A percentile compares a stretch with the other conserved stretches of the same genome.
Evolutionary conservation across 2,329 filamentous ascomycete species (phyloP).

Genomic region (Penicillium sp.): DNA sequence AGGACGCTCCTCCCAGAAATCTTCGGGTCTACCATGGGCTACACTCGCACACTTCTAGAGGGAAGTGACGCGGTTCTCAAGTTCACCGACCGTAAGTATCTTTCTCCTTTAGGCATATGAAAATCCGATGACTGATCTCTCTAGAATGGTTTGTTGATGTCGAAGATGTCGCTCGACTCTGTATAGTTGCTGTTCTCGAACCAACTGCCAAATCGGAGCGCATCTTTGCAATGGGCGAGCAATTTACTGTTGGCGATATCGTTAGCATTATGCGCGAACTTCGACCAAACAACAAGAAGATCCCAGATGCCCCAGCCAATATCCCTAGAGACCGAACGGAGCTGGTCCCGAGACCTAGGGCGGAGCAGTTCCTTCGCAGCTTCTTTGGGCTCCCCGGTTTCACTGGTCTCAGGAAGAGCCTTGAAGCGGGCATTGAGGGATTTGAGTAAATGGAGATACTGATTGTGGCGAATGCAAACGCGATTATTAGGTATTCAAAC

Average conservation of each 20-base stretch:
- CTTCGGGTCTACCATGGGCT: slow-evolving; percentile 16
- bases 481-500: background rate
- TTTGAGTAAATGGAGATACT: background rate
- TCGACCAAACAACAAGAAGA: slow-evolving; percentile 37
- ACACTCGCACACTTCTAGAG: slow-evolving; percentile 4
- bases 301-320: slow-evolving; percentile 20
- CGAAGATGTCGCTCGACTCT: slow-evolving; percentile 48
- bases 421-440: background rate
- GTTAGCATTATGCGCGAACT: slow-evolving; percentile 36
- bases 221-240: slow-evolving; percentile 50
- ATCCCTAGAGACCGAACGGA: slow-evolving; percentile 21
- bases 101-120: background rate
- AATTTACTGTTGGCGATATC: slow-evolving; percentile 44
- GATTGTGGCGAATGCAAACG: background rate
- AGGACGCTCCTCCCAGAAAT: slow-evolving; percentile 31
- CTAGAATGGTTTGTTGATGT: slow-evolving; percentile 47
- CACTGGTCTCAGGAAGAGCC: slow-evolving; percentile 7
- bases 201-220: slow-evolving; percentile 46
- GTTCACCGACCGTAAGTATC: slow-evolving; percentile 15
- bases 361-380: slow-evolving; percentile 24
- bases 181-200: slow-evolving; percentile 50
- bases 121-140: background rate
- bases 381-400: slow-evolving; percentile 13
- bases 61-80: slow-evolving; percentile 6
- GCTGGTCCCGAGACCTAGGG: slow-evolving; percentile 17